Base-by-base conservation (phyloP, 1,284 basidiomycete species). In the Leccinum subspadiceum region DNA sequence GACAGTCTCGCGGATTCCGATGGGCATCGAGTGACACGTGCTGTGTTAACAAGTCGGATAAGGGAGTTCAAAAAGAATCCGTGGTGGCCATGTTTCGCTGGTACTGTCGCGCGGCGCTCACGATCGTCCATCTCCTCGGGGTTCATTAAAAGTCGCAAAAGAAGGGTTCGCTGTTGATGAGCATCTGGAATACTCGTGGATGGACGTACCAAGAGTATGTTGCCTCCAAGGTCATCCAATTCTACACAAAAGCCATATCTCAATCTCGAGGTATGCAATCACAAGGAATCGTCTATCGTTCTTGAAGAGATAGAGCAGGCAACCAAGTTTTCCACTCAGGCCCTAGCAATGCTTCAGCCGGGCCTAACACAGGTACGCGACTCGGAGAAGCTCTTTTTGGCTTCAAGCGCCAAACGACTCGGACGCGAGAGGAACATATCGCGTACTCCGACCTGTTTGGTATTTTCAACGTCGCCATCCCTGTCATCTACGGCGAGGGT, bases 241-340 rank as follows among this genome's bases (percentile, higher is more conserved):
- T 31, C 4, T 31, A 31, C 31, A 31, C 31, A 31, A 9, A 35
- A 37, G 35, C 35, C 35, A 15, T 37, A 37, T 37, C 35, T 37
- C 35, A 15, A 37, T 37, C 13, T 37, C 35, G 35, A 37, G 35
- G 35, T 37, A 37, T 37, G 3, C 15, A 37, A 37, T 37, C 35
- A 37, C 35, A 37, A 37, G 3, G 35, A 37, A 92, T 99, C 75
- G 96, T 44, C 41, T 44, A 5, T 44, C 41, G 15, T 44, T 10
- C 41, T 44, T 44, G 41, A 44, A 17, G 41, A 44, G 41, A 49
- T 44, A 5, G 41, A 44, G 15, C 41, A 41, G 39, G 39, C 39
- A 44, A 44, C n/a, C 9, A 44, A 44, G 15, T 44, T 44, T 17
- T 5, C n/a, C 41, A 44, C 41, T 44, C 15, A 44, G 41, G 41